A percentile compares a stretch with the other conserved stretches of the same genome.
These are phyloP conservation scores for Thelonectria olida DNA, from an alignment of 2,329 filamentous ascomycete species.

Conservation along the genomic window DNA sequence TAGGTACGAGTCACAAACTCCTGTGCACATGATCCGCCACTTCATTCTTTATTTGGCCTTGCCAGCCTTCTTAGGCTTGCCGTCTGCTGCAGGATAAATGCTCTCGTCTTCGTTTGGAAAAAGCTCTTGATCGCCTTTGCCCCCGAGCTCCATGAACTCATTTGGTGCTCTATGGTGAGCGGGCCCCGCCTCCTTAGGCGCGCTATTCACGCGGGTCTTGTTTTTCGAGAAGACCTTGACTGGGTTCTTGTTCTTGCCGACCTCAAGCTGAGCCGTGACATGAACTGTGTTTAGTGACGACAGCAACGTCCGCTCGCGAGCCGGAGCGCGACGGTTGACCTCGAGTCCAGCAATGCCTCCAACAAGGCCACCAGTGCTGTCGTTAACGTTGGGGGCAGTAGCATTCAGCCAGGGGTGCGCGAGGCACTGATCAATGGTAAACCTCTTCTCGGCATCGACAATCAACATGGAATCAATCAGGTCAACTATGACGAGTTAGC, in stretches of 20 bases:
- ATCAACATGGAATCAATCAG: constrained; percentile 95
- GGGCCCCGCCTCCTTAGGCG: constrained; percentile 70
- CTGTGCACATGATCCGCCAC: not conserved
- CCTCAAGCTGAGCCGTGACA: constrained; percentile 61
- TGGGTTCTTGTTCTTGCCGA: constrained; percentile 63
- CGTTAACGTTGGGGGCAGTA: constrained; percentile 68
- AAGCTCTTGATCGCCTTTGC: constrained; percentile 83
- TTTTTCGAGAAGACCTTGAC: constrained; percentile 84
- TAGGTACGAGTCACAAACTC: not conserved
- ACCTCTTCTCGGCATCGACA: constrained; percentile 84
- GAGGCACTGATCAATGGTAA: constrained; percentile 89
- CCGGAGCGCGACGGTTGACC: constrained; percentile 82
- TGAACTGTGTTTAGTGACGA: constrained; percentile 81
- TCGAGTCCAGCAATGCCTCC: constrained; percentile 85
- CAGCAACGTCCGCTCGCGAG: constrained; percentile 86
- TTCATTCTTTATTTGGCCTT: constrained; percentile 34
- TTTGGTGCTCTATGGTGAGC: constrained; percentile 71
- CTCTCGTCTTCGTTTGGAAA: constrained; percentile 71
- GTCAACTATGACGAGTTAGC: constrained; percentile 64
- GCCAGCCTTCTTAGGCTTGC: constrained; percentile 42
- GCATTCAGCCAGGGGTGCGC: constrained; percentile 89
- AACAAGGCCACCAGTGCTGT: constrained; percentile 92
- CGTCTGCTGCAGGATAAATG: constrained; percentile 54
- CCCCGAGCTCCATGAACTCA: constrained; percentile 87
- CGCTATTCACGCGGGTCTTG: constrained; percentile 49